These are phyloP conservation scores for Piper longum DNA, from an alignment of 164 flowering plant genomes.

Conservation along the genomic window DNA sequence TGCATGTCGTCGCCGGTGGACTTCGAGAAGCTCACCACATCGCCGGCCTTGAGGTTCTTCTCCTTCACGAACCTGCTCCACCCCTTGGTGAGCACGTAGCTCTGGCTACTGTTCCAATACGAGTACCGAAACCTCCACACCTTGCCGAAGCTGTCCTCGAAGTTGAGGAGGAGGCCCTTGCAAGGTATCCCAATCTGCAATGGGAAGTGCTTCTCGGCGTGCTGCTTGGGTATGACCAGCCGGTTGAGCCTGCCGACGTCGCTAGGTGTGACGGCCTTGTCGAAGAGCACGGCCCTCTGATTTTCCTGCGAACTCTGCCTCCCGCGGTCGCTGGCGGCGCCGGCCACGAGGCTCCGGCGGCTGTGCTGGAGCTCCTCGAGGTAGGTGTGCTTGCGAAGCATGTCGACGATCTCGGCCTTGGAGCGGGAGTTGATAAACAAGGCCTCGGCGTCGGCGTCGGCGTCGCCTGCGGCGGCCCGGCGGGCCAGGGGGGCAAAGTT, in stretches of 20 bases:
- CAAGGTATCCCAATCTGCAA: slow-evolving; percentile 25
- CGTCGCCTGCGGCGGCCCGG: slow-evolving; percentile 5
- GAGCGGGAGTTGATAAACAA: slow-evolving; percentile 58
- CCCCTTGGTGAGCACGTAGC: slow-evolving; percentile 82
- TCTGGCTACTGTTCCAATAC: slow-evolving; percentile 89
- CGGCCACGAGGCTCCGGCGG: slow-evolving; percentile 15
- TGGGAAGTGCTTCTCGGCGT: slow-evolving; percentile 85
- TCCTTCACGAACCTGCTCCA: slow-evolving; percentile 94
- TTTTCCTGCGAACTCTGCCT: slow-evolving; percentile 5
- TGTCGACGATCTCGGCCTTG: slow-evolving; percentile 79
- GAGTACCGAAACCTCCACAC: slow-evolving; percentile 91
- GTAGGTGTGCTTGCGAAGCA: slow-evolving; percentile 84
- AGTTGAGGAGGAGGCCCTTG: slow-evolving; percentile 54
- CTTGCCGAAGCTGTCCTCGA: slow-evolving; percentile 56
- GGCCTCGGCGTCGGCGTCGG: slow-evolving; percentile 30
- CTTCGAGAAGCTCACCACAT: slow-evolving; percentile 44
- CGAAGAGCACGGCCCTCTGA: slow-evolving; percentile 51
- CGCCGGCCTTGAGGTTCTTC: slow-evolving; percentile 67
- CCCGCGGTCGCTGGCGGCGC: neutral
- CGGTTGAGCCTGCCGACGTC: slow-evolving; percentile 94
- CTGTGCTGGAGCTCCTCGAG: slow-evolving; percentile 73
- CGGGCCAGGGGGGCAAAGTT: slow-evolving; percentile 46
- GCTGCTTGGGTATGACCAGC: slow-evolving; percentile 82
- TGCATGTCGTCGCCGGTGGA: slow-evolving; percentile 43
- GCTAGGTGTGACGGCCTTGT: slow-evolving; percentile 87